Evolutionary conservation across 208 protist genomes (phyloP), one percentile per base, ranked within the genome.

Genomic region (Blastocrithidia nonstop): DNA sequence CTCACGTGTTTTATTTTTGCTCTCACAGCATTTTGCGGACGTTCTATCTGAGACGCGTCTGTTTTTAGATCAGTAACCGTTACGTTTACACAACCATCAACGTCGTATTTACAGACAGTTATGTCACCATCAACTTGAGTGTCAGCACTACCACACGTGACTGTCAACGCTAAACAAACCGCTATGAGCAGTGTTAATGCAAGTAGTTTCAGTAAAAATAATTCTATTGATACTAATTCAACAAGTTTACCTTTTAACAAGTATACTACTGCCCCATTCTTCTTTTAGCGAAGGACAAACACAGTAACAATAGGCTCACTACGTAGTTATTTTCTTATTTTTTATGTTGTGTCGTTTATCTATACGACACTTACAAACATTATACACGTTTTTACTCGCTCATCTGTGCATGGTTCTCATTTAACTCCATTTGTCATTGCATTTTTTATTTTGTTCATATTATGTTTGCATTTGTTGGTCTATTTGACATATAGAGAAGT

Each of bases 351-450:
- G 20, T 50, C 46, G 15, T 66, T 60, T 17, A 21, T 58, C 25
- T 11, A 70, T 3, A 92, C 83, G 13, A 35, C 80, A n/a, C 23
- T 57, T 20, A 36, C 50, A 8, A 92, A 88, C 43, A 58, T 84
- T 32, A 15, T 45, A 3, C 74, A 92, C 44, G 66, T 68, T 1
- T 0, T 70, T 3, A 16, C 43, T 11, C 13, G 44, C 23, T 65
- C 51, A 0, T 47, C 57, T 1, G 29, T 11, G 11, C 11, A n/a
- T 35, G 61, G 7, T 20, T 37, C 38, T 8, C 53, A 21, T 28
- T 21, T 47, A 22, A 47, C 4, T 15, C n/a, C 32, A 13, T 13
- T 62, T 3, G 57, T 57, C 6, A 61, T 65, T 1, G 50, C 60
- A 17, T 32, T 79, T 17, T 78, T 78, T 4, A 76, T 64, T 15